Conservation (phyloP, 129 eudicot species). For the Erigeron canadensis region DNA sequence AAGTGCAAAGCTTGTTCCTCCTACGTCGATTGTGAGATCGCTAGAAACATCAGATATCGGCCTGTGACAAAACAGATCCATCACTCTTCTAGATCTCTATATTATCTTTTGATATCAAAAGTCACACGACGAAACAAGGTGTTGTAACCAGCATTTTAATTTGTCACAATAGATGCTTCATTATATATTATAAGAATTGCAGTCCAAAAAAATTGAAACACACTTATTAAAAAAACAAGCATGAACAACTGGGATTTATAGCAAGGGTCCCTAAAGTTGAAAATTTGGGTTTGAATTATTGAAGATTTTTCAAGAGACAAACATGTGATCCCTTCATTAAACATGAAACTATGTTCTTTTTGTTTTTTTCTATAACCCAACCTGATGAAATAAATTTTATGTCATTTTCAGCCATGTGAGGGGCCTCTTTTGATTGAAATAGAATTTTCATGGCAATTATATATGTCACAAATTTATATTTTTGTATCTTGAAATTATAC, state of each 20-base stretch:
- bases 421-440: constrained; percentile 22
- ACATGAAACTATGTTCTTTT: constrained; percentile 32
- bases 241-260: constrained; percentile 13
- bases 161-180: not conserved
- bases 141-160: not conserved
- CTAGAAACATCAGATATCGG: constrained; percentile 98
- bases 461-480: too few species aligned
- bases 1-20: constrained; percentile 80
- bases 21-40: constrained; percentile 84
- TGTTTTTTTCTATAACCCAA: constrained; percentile 23
- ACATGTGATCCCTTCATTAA: constrained; percentile 26
- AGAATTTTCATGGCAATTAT: too few species aligned
- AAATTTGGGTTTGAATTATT: constrained; percentile 24
- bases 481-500: constrained; percentile 11
- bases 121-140: not conserved
- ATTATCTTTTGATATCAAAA: not conserved
- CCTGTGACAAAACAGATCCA: constrained; percentile 50
- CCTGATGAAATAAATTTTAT: constrained; percentile 13
- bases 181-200: not conserved
- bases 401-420: constrained; percentile 36
- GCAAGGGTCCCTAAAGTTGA: constrained; percentile 15
- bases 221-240: not conserved
- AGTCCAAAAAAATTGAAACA: not conserved
- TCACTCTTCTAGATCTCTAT: not conserved
- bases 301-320: constrained; percentile 17